phyloP scores from a whole-genome alignment of 192 early-diverging fungal genomes.

The Rhizophagus prolifer region DNA sequence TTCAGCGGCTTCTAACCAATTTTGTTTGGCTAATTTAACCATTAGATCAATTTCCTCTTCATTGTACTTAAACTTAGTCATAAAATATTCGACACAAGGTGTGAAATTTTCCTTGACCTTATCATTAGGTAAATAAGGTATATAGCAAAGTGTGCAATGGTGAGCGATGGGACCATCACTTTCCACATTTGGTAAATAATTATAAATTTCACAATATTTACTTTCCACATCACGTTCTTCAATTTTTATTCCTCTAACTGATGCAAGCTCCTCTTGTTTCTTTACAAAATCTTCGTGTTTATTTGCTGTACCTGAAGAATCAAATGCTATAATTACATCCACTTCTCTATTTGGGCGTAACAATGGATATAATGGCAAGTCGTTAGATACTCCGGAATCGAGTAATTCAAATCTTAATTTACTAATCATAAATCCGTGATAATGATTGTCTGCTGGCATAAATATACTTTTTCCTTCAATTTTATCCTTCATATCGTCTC shows the following conservation, averaged over 20 bases:
- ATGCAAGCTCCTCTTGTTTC: not conserved
- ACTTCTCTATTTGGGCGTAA: slow-evolving; percentile 61
- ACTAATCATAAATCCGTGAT: not conserved
- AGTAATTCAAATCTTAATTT: slow-evolving; percentile 41
- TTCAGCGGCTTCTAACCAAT: slow-evolving; percentile 36
- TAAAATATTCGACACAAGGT: slow-evolving; percentile 46
- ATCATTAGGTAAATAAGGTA: slow-evolving; percentile 63
- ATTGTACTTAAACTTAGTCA: slow-evolving; percentile 48
- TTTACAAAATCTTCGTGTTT: slow-evolving; percentile 3
- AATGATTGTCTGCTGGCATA: too few relatives aligned
- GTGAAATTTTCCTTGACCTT: slow-evolving; percentile 58
- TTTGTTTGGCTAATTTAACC: slow-evolving; percentile 53
- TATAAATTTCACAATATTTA: slow-evolving; percentile 22
- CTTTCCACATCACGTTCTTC: not conserved
- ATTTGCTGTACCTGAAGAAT: slow-evolving; percentile 34
- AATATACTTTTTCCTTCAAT: too few relatives aligned
- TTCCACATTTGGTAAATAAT: slow-evolving; percentile 15
- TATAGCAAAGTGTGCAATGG: slow-evolving; percentile 59
- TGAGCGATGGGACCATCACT: slow-evolving; percentile 20
- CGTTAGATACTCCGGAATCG: slow-evolving; percentile 81
- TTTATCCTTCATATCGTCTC: too few relatives aligned
- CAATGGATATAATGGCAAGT: slow-evolving; percentile 75
- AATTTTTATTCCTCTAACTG: not conserved
- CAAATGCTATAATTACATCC: slow-evolving; percentile 73
- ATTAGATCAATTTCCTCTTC: slow-evolving; percentile 52